Evolutionary conservation across 352 stramenopile genomes (phyloP).

Genomic region (Peronospora destructor): DNA sequence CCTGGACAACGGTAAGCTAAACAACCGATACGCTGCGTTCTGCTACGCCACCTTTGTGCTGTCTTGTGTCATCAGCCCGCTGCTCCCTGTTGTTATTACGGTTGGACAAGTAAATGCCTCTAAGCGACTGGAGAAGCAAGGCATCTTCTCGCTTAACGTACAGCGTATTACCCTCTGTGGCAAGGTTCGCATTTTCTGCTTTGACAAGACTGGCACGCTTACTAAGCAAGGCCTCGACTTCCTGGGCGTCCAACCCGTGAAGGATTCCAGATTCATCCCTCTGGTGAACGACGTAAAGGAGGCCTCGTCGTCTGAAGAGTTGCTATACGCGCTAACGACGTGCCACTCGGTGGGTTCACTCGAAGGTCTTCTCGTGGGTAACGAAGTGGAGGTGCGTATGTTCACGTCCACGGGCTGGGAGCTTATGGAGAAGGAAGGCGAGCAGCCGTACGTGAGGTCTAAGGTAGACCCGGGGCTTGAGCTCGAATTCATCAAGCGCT

Average conservation of each 20-base stretch:
- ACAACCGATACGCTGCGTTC: constrained; percentile 38
- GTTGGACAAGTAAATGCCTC: constrained; percentile 82
- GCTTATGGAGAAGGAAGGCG: constrained; percentile 46
- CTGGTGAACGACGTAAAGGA: constrained; percentile 49
- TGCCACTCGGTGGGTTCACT: constrained; percentile 79
- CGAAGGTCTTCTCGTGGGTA: constrained; percentile 72
- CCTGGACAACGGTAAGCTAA: constrained; percentile 40
- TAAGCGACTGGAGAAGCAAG: constrained; percentile 61
- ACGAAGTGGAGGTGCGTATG: constrained; percentile 71
- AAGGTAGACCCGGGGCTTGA: constrained; percentile 21
- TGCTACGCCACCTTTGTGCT: constrained; percentile 81
- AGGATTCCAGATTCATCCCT: constrained; percentile 25
- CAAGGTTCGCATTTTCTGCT: constrained; percentile 88
- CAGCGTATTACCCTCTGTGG: constrained; percentile 82
- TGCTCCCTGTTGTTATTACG: constrained; percentile 87
- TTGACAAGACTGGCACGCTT: constrained; percentile 91
- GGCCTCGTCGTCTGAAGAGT: constrained; percentile 26
- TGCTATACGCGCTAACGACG: constrained; percentile 66
- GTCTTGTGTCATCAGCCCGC: constrained; percentile 60
- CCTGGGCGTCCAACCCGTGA: constrained; percentile 28
- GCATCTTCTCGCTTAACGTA: constrained; percentile 79
- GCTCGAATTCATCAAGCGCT: constrained; percentile 83
- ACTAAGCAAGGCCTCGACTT: constrained; percentile 88
- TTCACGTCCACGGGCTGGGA: constrained; percentile 62
- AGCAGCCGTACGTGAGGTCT: constrained; percentile 39